phyloP scores from a whole-genome alignment of 257 asterid genomes.

The Solanum medicagineum region DNA sequence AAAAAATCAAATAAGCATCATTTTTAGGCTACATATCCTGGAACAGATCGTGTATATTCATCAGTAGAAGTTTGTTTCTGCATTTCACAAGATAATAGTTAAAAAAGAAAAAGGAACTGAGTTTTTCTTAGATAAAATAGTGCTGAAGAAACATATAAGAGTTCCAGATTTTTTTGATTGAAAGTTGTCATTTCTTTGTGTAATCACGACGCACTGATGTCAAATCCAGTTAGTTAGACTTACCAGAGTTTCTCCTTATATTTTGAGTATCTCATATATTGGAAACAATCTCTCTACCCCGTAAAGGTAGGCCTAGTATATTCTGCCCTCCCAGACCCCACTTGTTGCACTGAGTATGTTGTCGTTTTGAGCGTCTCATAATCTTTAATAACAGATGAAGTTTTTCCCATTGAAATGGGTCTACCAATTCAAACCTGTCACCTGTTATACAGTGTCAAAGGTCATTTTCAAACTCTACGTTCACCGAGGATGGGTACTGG shows the following conservation, averaged over 20 bases:
- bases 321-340: background rate
- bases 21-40: background rate
- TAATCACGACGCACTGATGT: background rate
- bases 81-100: background rate
- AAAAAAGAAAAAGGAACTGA: background rate
- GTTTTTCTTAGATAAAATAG: background rate
- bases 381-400: background rate
- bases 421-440: background rate
- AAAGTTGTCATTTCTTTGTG: background rate
- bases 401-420: background rate
- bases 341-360: background rate
- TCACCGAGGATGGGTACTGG: background rate
- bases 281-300: background rate
- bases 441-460: background rate
- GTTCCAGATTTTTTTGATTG: background rate
- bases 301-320: background rate
- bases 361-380: background rate
- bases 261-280: background rate
- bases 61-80: background rate
- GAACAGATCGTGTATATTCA: background rate
- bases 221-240: background rate
- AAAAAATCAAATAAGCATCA: background rate
- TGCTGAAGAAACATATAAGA: background rate
- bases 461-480: background rate
- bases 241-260: background rate